A percentile compares a stretch with the other conserved stretches of the same genome.
These are phyloP conservation scores for Candida palmyrensis DNA, from an alignment of 805 yeast species.

Conservation along the genomic window DNA sequence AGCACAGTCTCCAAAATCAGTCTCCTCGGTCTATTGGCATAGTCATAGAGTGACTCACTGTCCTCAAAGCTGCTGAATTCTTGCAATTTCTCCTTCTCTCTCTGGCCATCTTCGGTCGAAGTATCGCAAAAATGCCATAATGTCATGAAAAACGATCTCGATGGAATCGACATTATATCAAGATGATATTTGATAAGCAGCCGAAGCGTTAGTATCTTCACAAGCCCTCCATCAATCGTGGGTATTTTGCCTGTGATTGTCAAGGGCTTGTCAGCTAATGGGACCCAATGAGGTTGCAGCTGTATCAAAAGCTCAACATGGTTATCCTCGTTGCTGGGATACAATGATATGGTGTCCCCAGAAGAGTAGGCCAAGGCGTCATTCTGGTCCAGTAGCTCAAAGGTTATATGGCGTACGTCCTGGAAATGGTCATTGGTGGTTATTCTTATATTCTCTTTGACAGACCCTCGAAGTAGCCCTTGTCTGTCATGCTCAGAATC, in stretches of 20 bases:
- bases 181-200: slow-evolving; percentile 71
- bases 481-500: not conserved
- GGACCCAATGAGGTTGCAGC: slow-evolving; percentile 66
- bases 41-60: slow-evolving; percentile 78
- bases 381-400: slow-evolving; percentile 28
- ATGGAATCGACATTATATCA: slow-evolving; percentile 79
- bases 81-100: slow-evolving; percentile 69
- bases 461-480: slow-evolving; percentile 32
- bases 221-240: slow-evolving; percentile 54
- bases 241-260: slow-evolving; percentile 24
- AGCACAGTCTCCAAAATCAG: slow-evolving; percentile 77
- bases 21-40: slow-evolving; percentile 90
- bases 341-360: slow-evolving; percentile 78
- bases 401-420: slow-evolving; percentile 67
- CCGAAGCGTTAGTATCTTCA: slow-evolving; percentile 60
- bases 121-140: slow-evolving; percentile 60
- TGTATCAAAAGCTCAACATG: slow-evolving; percentile 63
- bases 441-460: slow-evolving; percentile 51
- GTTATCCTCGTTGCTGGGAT: slow-evolving; percentile 62
- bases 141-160: slow-evolving; percentile 71
- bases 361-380: slow-evolving; percentile 44
- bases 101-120: slow-evolving; percentile 50
- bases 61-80: slow-evolving; percentile 73
- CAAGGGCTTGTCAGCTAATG: slow-evolving; percentile 52
- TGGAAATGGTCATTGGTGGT: slow-evolving; percentile 78